Conservation (phyloP, 352 stramenopile species). For the Phytophthora macrochlamydospora region DNA sequence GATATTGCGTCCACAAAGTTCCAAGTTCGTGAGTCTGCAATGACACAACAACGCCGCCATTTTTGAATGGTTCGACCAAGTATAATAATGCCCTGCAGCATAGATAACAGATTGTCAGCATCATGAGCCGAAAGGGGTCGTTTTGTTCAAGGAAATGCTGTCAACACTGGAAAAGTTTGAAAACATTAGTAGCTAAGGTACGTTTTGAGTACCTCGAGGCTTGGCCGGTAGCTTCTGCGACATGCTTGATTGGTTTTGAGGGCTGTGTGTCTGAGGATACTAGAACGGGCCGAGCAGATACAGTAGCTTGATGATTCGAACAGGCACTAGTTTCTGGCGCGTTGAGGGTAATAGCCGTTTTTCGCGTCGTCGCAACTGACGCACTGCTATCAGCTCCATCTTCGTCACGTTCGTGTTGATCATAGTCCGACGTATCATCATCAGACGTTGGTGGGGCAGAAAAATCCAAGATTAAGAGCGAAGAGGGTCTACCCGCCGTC, state of each 20-base stretch:
- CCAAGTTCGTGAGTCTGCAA: not conserved
- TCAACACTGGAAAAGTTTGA: not conserved
- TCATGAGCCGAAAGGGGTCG: conserved; percentile 6
- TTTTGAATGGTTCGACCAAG: not conserved
- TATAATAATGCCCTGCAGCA: not conserved
- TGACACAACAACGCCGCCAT: not conserved
- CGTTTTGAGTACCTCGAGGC: not conserved
- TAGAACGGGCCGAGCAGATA: too few species aligned
- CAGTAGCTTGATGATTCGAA: too few species aligned
- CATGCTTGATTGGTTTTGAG: not conserved
- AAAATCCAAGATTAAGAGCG: too few species aligned
- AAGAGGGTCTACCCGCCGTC: not conserved
- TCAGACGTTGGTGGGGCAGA: not conserved
- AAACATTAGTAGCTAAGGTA: not conserved
- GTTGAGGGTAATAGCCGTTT: too few species aligned
- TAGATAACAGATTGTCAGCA: not conserved
- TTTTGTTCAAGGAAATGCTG: conserved; percentile 3
- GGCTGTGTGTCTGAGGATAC: too few species aligned
- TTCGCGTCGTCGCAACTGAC: too few species aligned
- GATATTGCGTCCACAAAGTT: not conserved
- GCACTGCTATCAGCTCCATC: too few species aligned
- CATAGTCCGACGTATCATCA: not conserved
- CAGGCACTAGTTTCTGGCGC: too few species aligned
- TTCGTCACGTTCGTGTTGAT: too few species aligned
- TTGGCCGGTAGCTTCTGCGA: not conserved